Evolutionary conservation across 192 early-diverging fungal genomes (phyloP), one percentile per base, ranked within the genome.

Genomic region (Umbelopsis vinacea): DNA sequence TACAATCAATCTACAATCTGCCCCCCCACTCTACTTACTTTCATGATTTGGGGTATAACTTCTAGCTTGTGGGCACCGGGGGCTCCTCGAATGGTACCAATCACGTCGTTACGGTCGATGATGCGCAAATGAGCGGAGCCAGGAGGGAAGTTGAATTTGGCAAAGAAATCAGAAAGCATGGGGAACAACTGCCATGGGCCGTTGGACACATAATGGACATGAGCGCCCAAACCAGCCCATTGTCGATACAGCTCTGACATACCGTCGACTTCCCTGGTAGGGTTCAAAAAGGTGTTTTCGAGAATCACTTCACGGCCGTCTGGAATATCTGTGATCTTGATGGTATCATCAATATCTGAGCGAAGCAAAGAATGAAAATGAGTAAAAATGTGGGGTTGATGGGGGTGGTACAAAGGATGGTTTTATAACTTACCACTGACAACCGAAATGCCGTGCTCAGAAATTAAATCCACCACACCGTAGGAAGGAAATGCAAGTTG

Each of bases 131-230:
- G 92, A 12, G 90, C 86, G 26, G 87, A 89, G 37, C 96, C 96
- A 21, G 86, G 82, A 10, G 96, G 96, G 70, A 98, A 98, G 48
- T 81, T 79, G 74, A 90, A 69, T 0, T 66, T 66, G 24, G 85
- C 77, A 67, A 98, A 89, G 74, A 98, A 98, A 0, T 83, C 74
- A 29, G 84, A 74, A 21, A 98, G 74, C 66, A 88, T 87, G 7
- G 94, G 93, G 46, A 93, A 91, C 57, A 96, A 81, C 79, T 96
- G 94, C 89, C 93, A 96, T 7, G 95, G 96, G 7, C 89, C 88
- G 69, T 95, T 95, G 45, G 90, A 92, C 19, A 98, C 96, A 74
- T 98, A 98, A 73, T 98, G 96, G 47, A 96, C 81, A 17, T 84
- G 84, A 11, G 79, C 86, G 6, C 88, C 89, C 69, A 79, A 75